These are phyloP conservation scores for Populus davidiana DNA, from an alignment of 345 rosid species.

Conservation along the genomic window DNA sequence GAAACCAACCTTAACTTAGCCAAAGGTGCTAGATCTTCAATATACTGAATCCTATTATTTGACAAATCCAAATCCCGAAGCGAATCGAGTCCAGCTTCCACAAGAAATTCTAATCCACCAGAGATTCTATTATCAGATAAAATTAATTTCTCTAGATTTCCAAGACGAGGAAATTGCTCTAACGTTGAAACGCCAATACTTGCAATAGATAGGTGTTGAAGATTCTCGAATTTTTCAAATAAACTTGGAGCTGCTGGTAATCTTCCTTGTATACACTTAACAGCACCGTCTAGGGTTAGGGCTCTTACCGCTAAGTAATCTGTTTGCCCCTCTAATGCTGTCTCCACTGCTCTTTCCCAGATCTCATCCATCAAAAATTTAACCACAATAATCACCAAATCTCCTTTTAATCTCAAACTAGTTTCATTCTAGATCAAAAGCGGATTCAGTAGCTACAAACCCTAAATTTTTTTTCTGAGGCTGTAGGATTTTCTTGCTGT, in stretches of 20 bases:
- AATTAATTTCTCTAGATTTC: conserved; percentile 55
- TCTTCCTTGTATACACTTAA: conserved; percentile 63
- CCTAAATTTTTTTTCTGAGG: conserved; percentile 17
- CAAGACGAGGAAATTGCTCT: conserved; percentile 63
- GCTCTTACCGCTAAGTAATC: conserved; percentile 40
- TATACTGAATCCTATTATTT: conserved; percentile 63
- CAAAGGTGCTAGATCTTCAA: conserved; percentile 69
- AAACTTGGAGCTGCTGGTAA: conserved; percentile 52
- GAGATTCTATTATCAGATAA: conserved; percentile 71
- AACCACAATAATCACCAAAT: neutral
- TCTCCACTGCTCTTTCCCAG: conserved; percentile 75
- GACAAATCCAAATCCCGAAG: conserved; percentile 70
- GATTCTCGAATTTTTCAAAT: conserved; percentile 56
- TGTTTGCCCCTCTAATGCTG: conserved; percentile 58
- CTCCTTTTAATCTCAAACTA: neutral
- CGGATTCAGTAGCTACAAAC: conserved; percentile 8
- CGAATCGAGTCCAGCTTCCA: conserved; percentile 57
- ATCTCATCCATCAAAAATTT: conserved; percentile 62
- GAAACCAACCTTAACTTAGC: conserved; percentile 61
- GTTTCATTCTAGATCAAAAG: neutral
- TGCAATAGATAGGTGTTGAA: conserved; percentile 65
- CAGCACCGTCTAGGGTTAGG: conserved; percentile 72
- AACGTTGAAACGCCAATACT: conserved; percentile 59
- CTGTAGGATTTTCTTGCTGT: neutral
- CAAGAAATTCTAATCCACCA: conserved; percentile 59